Evolutionary conservation across 2,329 filamentous ascomycete species (phyloP), one percentile per base, ranked within the genome.

Genomic region (Colletotrichum truncatum): DNA sequence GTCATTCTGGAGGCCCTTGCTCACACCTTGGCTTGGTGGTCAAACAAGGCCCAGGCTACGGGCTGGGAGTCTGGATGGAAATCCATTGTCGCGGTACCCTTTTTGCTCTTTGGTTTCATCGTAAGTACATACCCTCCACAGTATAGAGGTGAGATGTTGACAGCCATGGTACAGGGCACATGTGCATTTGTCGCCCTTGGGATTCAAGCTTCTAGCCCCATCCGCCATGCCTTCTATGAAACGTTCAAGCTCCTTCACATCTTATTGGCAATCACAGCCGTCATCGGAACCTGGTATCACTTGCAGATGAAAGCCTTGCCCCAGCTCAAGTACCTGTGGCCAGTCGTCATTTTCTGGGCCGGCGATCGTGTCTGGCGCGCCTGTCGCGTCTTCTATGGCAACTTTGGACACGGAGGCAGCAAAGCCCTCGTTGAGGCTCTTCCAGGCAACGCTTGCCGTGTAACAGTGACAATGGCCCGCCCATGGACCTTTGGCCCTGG

Each of bases 151-250:
- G 59, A 73, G 18, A 6, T 16, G 8, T 57, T 41, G 21, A 43
- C 66, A 36, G 66, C 67, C 9, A 10, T 60, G 59, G 73, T 39
- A 23, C 66, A 89, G 87, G 86, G 82, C 43, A 87, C 85, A 7
- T 77, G 82, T 66, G 86, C 89, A 1, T 87, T 93, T 64, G 77
- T 89, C 12, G 84, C 84, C 67, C 85, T 94, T 55, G 76, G 87
- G 39, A 78, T 94, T 59, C 91, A 93, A 71, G 91, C 92, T 1
- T 85, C 87, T 45, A 93, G 91, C 48, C 84, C 90, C 54, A 78
- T 93, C 26, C 86, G 92, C 61, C 92, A 94, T 74, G 91, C 92
- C 14, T 93, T 91, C 73, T 94, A 94, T 76, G 92, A 94, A 77
- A 87, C 84, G 2, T 94, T 94, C 84, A 88, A 94, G 76, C 80